phyloP scores from a whole-genome alignment of 2,329 filamentous ascomycete genomes.

The Colletotrichum lentis region DNA sequence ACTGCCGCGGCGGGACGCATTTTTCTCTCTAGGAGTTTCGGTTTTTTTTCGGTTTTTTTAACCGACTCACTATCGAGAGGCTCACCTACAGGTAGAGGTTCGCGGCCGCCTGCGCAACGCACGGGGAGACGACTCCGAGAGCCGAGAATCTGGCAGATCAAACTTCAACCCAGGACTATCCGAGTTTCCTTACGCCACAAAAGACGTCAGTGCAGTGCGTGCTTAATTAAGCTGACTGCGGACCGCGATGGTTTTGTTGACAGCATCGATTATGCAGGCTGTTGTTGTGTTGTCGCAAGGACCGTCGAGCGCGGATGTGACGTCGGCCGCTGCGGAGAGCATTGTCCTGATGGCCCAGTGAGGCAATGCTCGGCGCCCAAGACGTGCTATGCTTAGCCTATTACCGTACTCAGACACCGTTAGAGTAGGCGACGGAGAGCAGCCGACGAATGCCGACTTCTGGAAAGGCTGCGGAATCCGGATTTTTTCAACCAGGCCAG shows the following conservation, averaged over 20 bases:
- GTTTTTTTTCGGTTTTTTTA: not conserved
- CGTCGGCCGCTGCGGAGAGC: constrained; percentile 24
- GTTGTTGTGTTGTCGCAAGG: not conserved
- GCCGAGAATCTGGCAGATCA: not conserved
- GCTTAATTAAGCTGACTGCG: not conserved
- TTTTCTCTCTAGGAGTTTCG: not conserved
- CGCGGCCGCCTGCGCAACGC: constrained; percentile 3
- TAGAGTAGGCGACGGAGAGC: too few species aligned
- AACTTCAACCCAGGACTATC: not conserved
- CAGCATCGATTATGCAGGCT: constrained; percentile 24
- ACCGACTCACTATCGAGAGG: constrained; percentile 1
- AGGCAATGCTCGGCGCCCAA: constrained; percentile 17
- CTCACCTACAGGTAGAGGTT: constrained; percentile 30
- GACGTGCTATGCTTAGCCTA: too few species aligned
- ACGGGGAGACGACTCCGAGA: constrained; percentile 1
- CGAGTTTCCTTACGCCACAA: constrained; percentile 3
- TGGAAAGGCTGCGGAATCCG: constrained; percentile 30
- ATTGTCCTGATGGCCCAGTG: constrained; percentile 13
- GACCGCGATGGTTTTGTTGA: not conserved
- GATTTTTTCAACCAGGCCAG: constrained; percentile 12
- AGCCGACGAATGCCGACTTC: constrained; percentile 23
- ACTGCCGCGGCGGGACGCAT: constrained; percentile 2
- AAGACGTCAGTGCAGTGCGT: constrained; percentile 7
- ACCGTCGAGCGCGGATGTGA: constrained; percentile 24
- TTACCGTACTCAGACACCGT: too few species aligned